Evolutionary conservation across 305 asterid species (phyloP).

Genomic region (Rubia peregrina): DNA sequence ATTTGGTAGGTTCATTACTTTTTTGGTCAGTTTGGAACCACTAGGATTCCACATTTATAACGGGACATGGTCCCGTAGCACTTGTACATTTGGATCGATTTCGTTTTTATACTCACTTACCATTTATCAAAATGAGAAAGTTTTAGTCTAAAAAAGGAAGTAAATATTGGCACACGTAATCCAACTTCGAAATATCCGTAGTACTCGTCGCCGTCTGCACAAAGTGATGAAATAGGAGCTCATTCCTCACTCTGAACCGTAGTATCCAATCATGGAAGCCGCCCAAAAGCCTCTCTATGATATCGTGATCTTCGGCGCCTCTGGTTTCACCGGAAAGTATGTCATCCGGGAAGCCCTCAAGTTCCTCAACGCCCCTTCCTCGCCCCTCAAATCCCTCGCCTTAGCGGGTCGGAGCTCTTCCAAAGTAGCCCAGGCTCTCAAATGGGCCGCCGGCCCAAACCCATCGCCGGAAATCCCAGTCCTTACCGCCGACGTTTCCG

Average conservation of each 20-base stretch:
- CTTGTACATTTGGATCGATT: too few species aligned
- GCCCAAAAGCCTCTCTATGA: conserved; percentile 35
- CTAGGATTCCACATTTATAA: too few species aligned
- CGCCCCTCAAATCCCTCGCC: conserved; percentile 68
- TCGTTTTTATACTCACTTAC: too few species aligned
- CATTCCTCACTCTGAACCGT: neutral
- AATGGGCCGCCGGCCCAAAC: conserved; percentile 53
- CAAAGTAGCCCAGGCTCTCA: conserved; percentile 50
- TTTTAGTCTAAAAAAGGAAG: too few species aligned
- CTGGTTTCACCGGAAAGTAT: conserved; percentile 89
- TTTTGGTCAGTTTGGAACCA: too few species aligned
- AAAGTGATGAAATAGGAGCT: neutral
- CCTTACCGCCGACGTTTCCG: conserved; percentile 67
- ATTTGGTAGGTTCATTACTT: too few species aligned
- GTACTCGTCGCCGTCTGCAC: neutral
- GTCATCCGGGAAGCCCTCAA: conserved; percentile 82
- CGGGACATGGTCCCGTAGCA: too few species aligned
- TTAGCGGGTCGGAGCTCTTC: conserved; percentile 71
- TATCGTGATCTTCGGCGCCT: conserved; percentile 65
- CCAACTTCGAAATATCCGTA: too few species aligned
- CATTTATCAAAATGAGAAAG: too few species aligned
- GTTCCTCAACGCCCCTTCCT: conserved; percentile 57
- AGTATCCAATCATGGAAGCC: conserved; percentile 26
- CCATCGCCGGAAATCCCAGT: conserved; percentile 56
- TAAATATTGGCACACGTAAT: too few species aligned